Conservation (phyloP, 331 rosid genomes). For the Dryas integrifolia region DNA sequence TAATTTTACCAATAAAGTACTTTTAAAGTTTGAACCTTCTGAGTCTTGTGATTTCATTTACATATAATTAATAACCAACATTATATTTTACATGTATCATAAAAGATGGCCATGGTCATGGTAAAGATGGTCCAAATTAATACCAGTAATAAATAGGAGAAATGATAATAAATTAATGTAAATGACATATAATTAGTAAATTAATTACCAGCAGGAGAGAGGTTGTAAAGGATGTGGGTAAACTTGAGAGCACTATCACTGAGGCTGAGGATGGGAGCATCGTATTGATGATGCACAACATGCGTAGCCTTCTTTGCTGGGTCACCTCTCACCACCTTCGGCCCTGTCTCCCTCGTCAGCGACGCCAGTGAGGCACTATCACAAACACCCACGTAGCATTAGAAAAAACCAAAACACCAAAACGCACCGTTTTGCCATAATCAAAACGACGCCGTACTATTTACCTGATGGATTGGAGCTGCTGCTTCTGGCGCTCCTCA, state of each 20-base stretch:
- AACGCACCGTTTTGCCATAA: not conserved
- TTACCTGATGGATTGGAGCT: conserved; percentile 86
- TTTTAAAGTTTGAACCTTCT: no score
- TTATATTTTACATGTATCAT: no score
- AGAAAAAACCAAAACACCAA: not conserved
- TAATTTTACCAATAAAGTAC: no score
- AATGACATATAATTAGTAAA: not conserved
- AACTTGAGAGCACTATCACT: conserved; percentile 87
- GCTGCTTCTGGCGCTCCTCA: conserved; percentile 53
- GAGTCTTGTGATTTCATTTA: no score
- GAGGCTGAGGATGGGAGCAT: conserved; percentile 45
- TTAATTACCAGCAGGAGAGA: conserved; percentile 73
- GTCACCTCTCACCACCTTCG: conserved; percentile 83
- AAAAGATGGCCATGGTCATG: no score
- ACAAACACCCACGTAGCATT: not conserved
- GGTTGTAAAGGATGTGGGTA: conserved; percentile 86
- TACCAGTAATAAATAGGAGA: not conserved
- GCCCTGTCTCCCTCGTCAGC: conserved; percentile 85
- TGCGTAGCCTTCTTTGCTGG: conserved; percentile 45
- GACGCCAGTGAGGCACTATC: conserved; percentile 86
- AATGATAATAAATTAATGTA: not conserved
- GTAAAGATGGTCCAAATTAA: no score
- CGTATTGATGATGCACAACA: conserved; percentile 26
- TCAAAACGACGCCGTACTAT: no score
- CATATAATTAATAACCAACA: no score